Conservation (phyloP, 805 yeast species). For the Candida suzukii region DNA sequence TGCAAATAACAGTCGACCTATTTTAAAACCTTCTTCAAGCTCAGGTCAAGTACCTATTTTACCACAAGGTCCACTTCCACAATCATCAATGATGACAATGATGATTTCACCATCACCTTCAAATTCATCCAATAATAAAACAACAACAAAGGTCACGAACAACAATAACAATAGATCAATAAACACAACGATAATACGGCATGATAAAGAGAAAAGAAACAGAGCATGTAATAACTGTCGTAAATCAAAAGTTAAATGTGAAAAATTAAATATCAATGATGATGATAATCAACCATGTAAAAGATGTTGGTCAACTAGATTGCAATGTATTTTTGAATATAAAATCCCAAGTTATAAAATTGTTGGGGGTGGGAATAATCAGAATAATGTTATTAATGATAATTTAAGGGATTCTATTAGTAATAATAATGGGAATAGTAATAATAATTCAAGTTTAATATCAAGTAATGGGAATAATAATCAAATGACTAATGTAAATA, state of each 20-base stretch:
- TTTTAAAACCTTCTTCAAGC: not conserved
- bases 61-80: not conserved
- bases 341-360: conserved; percentile 38
- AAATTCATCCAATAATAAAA: not conserved
- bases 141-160: not conserved
- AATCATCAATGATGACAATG: too few species aligned
- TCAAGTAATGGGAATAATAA: not conserved
- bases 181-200: conserved; percentile 1
- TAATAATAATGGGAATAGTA: not conserved
- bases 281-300: conserved; percentile 42
- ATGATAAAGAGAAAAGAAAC: conserved; percentile 20
- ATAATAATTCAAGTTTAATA: not conserved
- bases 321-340: conserved; percentile 51
- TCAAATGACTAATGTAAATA: too few species aligned
- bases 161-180: not conserved
- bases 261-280: conserved; percentile 29
- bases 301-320: conserved; percentile 44
- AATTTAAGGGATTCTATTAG: not conserved
- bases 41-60: not conserved
- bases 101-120: too few species aligned
- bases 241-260: conserved; percentile 55
- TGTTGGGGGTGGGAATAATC: conserved; percentile 18
- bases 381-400: not conserved
- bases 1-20: not conserved
- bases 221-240: conserved; percentile 64